phyloP scores from a whole-genome alignment of 2,329 filamentous ascomycete genomes.

The Alternaria dauci region DNA sequence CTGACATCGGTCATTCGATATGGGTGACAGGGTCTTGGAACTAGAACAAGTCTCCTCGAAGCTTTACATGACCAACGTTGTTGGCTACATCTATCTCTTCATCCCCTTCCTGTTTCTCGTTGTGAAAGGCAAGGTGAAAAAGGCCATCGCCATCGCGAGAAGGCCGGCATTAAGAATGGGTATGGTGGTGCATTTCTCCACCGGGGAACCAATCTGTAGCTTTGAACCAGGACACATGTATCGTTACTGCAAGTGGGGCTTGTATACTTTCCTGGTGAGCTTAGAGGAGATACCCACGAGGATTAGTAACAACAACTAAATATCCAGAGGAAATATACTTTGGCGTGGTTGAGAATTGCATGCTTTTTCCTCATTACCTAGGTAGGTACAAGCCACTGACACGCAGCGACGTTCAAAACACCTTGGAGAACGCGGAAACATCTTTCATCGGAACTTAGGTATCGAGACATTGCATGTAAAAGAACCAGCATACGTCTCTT shows the following conservation, averaged over 20 bases:
- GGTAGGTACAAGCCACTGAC: background rate
- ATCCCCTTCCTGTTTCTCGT: background rate
- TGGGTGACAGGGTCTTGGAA: background rate
- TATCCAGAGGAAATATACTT: background rate
- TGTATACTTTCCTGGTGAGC: background rate
- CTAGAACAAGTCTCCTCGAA: background rate
- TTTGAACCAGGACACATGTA: background rate
- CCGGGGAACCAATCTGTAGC: background rate
- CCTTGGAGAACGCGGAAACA: background rate
- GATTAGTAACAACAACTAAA: background rate
- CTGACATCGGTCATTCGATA: background rate
- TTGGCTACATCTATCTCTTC: background rate
- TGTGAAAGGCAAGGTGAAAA: background rate
- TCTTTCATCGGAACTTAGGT: background rate
- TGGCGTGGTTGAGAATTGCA: background rate
- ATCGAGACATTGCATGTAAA: background rate
- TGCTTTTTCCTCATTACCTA: background rate
- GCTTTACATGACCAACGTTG: background rate
- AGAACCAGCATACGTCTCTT: background rate
- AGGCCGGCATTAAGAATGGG: background rate
- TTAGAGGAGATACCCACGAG: background rate
- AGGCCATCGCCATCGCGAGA: background rate
- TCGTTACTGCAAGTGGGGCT: background rate
- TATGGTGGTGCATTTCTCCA: background rate
- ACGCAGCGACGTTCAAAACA: background rate